These are phyloP conservation scores for Gleditsia sinensis DNA, from an alignment of 306 rosid species.

Conservation along the genomic window DNA sequence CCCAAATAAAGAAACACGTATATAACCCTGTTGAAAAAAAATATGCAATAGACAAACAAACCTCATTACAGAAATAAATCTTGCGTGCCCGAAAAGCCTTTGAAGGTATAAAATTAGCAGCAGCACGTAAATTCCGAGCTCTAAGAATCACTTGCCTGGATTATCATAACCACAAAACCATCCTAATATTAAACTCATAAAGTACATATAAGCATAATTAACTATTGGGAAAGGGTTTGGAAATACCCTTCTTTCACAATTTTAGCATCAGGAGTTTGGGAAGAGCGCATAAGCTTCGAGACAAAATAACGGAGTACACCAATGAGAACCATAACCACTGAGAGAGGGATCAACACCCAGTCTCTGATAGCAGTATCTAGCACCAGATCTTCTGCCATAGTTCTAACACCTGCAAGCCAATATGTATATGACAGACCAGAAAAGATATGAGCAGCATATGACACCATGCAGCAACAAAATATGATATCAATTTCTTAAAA, in stretches of 20 bases:
- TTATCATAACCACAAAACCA: constrained; percentile 33
- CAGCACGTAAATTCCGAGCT: constrained; percentile 91
- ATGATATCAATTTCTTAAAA: background rate
- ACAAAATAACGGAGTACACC: constrained; percentile 96
- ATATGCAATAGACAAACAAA: constrained; percentile 27
- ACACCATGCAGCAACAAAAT: background rate
- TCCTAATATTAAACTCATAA: background rate
- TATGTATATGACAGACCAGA: background rate
- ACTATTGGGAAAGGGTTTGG: background rate
- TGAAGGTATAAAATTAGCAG: constrained; percentile 83
- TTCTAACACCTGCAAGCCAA: constrained; percentile 21
- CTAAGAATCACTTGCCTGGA: constrained; percentile 86
- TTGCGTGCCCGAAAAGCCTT: constrained; percentile 90
- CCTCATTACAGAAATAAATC: constrained; percentile 84
- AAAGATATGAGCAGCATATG: background rate
- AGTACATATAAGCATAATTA: background rate
- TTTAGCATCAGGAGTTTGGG: constrained; percentile 86
- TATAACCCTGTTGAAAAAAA: background rate
- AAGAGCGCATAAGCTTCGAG: constrained; percentile 90
- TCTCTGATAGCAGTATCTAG: constrained; percentile 98
- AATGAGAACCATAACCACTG: constrained; percentile 97
- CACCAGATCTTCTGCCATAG: constrained; percentile 97
- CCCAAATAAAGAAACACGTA: constrained; percentile 2
- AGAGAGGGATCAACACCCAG: constrained; percentile 97
- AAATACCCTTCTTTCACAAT: constrained; percentile 87